Base-by-base conservation (phyloP, 2,329 filamentous ascomycete genomes). In the Pyrenochaeta sp. region DNA sequence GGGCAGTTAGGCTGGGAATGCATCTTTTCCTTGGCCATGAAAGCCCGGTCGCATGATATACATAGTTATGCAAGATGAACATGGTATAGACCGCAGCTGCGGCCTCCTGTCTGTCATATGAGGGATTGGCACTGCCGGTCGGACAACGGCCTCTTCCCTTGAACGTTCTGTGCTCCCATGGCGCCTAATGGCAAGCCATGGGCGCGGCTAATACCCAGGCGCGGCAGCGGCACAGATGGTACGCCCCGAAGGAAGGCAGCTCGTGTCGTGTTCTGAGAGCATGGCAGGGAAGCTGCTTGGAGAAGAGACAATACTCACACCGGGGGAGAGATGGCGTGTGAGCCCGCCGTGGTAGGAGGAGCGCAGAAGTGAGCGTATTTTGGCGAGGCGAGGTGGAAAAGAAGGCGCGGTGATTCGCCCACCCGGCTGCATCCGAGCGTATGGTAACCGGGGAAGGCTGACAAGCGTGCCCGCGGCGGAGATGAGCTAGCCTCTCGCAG, bases 131-230 rank as follows among this genome's bases (percentile, higher is more conserved):
- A 30, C 49, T 59, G 63, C 32, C 45, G 52, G 60, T 48, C 50
- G 46, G 44, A 48, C 39, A 60, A 32, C 32, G 46, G 48, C 42
- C 46, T n/a, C 12, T 46, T 32, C 25, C 42, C 13, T 48, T 28
- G 50, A 25, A 48, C 36, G 43, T 46, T 32, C 40, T 45, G 53
- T 59, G 52, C 50, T 40, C 27, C 46, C 45, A 47, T 32, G 53
- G 54, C 60, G 46, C 40, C 40, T 61, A 44, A 48, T 59, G 32
- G 34, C 44, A 60, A 48, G 60, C 56, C 56, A 36, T 24, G 54
- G 42, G 56, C 61, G 60, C 61, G 62, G 57, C 58, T 64, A 67
- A 67, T 58, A 43, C 49, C 40, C 53, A 58, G 54, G 60, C 63
- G 57, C 61, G 59, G 56, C 22, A 53, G 52, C 54, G 58, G 61